A percentile compares a stretch with the other conserved stretches of the same genome.
Evolutionary conservation across 2,329 filamentous ascomycete genomes (phyloP).

Genomic region (Diaporthe batatas): DNA sequence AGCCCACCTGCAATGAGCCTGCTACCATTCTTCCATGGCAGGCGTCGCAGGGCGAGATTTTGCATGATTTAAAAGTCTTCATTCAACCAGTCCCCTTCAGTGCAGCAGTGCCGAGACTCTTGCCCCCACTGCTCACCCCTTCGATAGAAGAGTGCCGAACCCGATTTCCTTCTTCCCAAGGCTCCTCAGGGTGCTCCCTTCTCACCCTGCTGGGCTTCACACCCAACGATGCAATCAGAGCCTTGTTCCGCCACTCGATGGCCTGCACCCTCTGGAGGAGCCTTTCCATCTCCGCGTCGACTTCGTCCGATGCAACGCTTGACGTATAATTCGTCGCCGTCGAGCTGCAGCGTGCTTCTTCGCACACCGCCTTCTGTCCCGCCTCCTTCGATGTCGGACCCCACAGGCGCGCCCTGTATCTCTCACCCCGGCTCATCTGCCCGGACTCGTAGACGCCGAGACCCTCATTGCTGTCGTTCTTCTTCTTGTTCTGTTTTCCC

Average conservation of each 20-base stretch:
- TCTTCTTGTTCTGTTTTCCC: not conserved
- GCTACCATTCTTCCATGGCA: not conserved
- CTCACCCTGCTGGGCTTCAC: not conserved
- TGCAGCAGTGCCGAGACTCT: constrained; percentile 1
- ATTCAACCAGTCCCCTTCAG: not conserved
- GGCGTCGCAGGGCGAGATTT: not conserved
- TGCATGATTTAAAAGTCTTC: too few species aligned
- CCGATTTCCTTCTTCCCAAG: too few species aligned
- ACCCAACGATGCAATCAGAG: not conserved
- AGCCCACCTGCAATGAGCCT: not conserved
- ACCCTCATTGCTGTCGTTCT: not conserved
- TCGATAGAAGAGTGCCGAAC: not conserved
- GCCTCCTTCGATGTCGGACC: not conserved
- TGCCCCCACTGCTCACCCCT: not conserved
- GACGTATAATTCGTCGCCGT: not conserved
- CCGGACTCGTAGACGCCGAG: not conserved
- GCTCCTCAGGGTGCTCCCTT: not conserved
- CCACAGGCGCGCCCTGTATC: not conserved
- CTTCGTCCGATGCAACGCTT: too few species aligned
- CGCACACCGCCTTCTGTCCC: not conserved
- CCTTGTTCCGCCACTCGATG: not conserved
- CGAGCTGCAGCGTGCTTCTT: not conserved
- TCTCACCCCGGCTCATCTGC: too few species aligned
- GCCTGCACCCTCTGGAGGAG: not conserved
- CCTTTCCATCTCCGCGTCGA: not conserved